phyloP scores from a whole-genome alignment of 1,139 yeast species.

The Arxiozyma telluris region DNA sequence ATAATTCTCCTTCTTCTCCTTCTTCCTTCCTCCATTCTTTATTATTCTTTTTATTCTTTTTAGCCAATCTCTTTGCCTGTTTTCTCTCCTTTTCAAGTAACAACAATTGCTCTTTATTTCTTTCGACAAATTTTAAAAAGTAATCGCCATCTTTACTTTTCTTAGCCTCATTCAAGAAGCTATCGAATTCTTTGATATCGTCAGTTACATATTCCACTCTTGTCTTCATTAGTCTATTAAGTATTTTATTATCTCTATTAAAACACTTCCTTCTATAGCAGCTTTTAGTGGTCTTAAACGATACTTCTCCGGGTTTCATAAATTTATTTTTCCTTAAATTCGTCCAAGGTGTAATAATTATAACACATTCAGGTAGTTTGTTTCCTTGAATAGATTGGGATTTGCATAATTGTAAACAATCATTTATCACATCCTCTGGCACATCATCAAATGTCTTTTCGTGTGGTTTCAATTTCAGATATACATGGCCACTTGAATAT shows the following conservation, averaged over 20 bases:
- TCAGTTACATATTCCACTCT: constrained; percentile 48
- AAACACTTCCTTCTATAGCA: constrained; percentile 50
- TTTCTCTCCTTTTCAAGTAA: constrained; percentile 20
- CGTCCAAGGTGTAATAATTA: constrained; percentile 70
- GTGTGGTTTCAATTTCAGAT: constrained; percentile 45
- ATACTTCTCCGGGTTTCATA: constrained; percentile 81
- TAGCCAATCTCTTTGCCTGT: constrained; percentile 13
- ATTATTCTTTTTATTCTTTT: constrained; percentile 9
- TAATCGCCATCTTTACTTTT: constrained; percentile 24
- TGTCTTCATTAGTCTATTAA: constrained; percentile 62
- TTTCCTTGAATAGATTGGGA: constrained; percentile 75
- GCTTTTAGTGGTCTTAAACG: constrained; percentile 49
- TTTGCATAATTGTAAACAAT: constrained; percentile 69
- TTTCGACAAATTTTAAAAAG: constrained; percentile 14
- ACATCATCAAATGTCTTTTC: constrained; percentile 43
- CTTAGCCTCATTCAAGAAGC: constrained; percentile 23
- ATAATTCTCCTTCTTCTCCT: constrained; percentile 2
- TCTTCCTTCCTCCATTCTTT: neutral
- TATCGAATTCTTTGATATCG: constrained; percentile 20
- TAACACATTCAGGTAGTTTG: constrained; percentile 58
- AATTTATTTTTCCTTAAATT: constrained; percentile 62
- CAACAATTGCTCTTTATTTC: constrained; percentile 16
- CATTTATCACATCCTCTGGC: constrained; percentile 45
- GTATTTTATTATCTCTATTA: constrained; percentile 51
- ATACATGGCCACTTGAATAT: constrained; percentile 74